These are phyloP conservation scores for Solanum megistacrolobum DNA, from an alignment of 257 asterid species.

Conservation along the genomic window DNA sequence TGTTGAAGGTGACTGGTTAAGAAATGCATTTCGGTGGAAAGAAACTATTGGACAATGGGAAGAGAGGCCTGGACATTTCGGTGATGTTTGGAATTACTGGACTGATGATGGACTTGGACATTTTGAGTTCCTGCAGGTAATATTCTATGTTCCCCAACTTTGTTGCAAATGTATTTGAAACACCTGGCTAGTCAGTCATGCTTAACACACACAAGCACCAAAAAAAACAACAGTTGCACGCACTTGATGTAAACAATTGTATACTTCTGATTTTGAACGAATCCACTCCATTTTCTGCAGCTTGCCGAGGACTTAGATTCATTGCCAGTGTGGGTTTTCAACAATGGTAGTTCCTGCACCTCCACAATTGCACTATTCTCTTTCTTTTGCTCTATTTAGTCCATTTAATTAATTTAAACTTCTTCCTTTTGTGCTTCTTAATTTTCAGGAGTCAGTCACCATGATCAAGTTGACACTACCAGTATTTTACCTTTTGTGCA, in stretches of 20 bases:
- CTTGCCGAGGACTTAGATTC: constrained; percentile 96
- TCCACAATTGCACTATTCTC: not conserved
- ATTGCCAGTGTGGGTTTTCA: constrained; percentile 88
- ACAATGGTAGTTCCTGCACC: constrained; percentile 54
- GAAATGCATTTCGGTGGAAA: constrained; percentile 96
- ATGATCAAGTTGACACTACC: constrained; percentile 74
- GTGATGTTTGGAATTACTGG: constrained; percentile 97
- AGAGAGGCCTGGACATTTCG: constrained; percentile 93
- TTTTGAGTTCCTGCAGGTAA: constrained; percentile 83
- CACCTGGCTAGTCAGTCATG: not conserved
- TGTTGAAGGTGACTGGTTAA: constrained; percentile 88
- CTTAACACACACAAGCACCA: not conserved
- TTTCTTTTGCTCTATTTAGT: not conserved
- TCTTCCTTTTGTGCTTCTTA: not conserved
- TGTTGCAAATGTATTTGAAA: not conserved
- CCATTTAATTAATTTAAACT: not conserved
- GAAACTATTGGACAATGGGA: constrained; percentile 96
- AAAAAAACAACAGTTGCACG: not conserved
- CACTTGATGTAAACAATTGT: not conserved
- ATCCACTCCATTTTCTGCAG: constrained; percentile 27
- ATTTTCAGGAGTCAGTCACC: constrained; percentile 82
- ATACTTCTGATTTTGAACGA: not conserved
- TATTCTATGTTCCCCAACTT: not conserved
- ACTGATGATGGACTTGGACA: constrained; percentile 95
- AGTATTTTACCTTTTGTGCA: constrained; percentile 56